These are phyloP conservation scores for Aphanomyces stellatus DNA, from an alignment of 352 stramenopile genomes.

Conservation along the genomic window DNA sequence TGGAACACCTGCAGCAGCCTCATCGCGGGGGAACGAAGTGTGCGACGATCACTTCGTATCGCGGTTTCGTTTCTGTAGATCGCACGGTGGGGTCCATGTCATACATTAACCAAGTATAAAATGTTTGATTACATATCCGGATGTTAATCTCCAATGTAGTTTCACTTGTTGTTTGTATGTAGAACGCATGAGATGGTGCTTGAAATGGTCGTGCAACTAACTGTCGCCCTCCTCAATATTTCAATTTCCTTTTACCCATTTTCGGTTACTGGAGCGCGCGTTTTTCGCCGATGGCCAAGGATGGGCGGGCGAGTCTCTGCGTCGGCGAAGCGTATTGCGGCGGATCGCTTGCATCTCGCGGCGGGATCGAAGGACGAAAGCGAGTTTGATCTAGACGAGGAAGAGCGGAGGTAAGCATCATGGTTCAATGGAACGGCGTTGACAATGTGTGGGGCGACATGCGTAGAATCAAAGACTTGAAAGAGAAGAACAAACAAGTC, in stretches of 20 bases:
- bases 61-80: neutral
- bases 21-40: neutral
- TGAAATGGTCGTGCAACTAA: neutral
- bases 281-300: neutral
- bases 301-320: neutral
- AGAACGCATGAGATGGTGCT: neutral
- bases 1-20: neutral
- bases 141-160: no score
- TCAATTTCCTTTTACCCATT: neutral
- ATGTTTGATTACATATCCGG: no score
- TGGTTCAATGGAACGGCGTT: no score
- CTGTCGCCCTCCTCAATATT: neutral
- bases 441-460: neutral
- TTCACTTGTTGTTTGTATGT: no score
- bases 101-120: neutral
- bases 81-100: no score
- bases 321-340: neutral
- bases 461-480: conserved; percentile 10
- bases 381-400: conserved; percentile 17
- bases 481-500: conserved; percentile 12
- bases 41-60: neutral
- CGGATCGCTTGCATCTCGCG: neutral
- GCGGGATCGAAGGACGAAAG: neutral
- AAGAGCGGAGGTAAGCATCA: conserved; percentile 11
- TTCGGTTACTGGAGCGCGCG: no score